These are phyloP conservation scores for Aspergillus sp. DNA, from an alignment of 2,329 filamentous ascomycete species.

Conservation along the genomic window DNA sequence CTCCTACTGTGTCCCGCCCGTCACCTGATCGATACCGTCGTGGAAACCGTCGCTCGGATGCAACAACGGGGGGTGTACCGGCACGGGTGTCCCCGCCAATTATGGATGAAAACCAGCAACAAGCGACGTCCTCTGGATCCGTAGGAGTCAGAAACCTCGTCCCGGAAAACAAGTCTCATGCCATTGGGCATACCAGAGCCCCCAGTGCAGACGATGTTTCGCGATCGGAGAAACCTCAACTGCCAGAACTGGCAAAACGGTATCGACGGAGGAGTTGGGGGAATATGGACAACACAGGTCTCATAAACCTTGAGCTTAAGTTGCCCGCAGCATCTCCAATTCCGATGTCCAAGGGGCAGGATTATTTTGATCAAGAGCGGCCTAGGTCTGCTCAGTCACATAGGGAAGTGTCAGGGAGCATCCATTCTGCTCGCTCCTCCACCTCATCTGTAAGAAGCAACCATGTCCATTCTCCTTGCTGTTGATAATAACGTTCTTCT, in stretches of 20 bases:
- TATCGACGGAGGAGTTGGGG: conserved; percentile 83
- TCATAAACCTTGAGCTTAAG: conserved; percentile 36
- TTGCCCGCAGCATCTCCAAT: conserved; percentile 33
- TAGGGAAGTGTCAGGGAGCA: conserved; percentile 66
- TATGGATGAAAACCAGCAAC: conserved; percentile 43
- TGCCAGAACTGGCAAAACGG: conserved; percentile 67
- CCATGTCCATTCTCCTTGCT: background rate
- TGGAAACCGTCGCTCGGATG: conserved; percentile 58
- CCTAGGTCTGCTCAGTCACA: conserved; percentile 43
- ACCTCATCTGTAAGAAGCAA: conserved; percentile 63
- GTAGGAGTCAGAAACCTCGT: conserved; percentile 29
- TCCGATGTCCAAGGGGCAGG: conserved; percentile 33
- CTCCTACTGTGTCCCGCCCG: conserved; percentile 61
- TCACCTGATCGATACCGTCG: conserved; percentile 84
- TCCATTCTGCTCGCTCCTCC: conserved; percentile 53
- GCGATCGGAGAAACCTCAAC: conserved; percentile 51
- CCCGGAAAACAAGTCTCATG: conserved; percentile 34
- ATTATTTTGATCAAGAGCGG: conserved; percentile 34
- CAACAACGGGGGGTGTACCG: conserved; percentile 17
- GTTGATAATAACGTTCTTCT: background rate
- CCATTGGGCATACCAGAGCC: conserved; percentile 54
- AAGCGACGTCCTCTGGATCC: conserved; percentile 21
- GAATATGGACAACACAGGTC: conserved; percentile 53
- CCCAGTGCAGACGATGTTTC: conserved; percentile 71
- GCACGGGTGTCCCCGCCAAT: conserved; percentile 7